A percentile compares a stretch with the other conserved stretches of the same genome.
phyloP scores from a whole-genome alignment of 805 yeast genomes.

The Kluyveromyces lactis region DNA sequence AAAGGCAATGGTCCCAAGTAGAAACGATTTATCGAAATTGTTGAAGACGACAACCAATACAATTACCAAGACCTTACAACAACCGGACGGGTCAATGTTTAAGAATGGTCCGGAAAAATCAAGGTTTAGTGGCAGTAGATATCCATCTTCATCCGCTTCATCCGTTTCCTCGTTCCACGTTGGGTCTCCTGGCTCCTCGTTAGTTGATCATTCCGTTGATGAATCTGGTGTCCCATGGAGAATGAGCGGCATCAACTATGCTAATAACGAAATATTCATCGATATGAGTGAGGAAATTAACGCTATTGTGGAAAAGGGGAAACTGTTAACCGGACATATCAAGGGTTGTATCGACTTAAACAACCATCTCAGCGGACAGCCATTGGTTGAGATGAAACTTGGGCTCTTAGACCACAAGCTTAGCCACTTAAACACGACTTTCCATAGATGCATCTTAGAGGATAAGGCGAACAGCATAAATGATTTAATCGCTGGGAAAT shows the following conservation, averaged over 20 bases:
- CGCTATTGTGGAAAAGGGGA: constrained; percentile 34
- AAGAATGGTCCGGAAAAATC: neutral
- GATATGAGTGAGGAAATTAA: constrained; percentile 66
- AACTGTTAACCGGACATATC: constrained; percentile 32
- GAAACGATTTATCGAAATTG: constrained; percentile 27
- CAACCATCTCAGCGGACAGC: constrained; percentile 70
- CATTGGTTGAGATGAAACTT: constrained; percentile 55
- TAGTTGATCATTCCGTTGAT: neutral
- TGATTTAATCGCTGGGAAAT: neutral
- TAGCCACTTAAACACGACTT: neutral
- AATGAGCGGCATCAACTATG: constrained; percentile 54
- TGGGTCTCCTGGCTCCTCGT: neutral
- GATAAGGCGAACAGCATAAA: neutral
- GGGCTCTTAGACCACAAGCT: constrained; percentile 34
- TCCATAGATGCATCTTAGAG: constrained; percentile 1
- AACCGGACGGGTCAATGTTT: neutral
- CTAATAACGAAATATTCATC: constrained; percentile 78
- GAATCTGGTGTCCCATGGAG: constrained; percentile 63
- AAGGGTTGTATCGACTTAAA: constrained; percentile 57
- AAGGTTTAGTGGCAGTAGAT: neutral
- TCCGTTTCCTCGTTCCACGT: neutral
- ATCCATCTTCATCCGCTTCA: neutral
- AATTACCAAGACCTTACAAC: constrained; percentile 7
- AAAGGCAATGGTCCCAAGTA: constrained; percentile 57
- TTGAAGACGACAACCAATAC: constrained; percentile 31